Evolutionary conservation across 495 filamentous ascomycete species (phyloP).

Genomic region (Penicillium herquei): DNA sequence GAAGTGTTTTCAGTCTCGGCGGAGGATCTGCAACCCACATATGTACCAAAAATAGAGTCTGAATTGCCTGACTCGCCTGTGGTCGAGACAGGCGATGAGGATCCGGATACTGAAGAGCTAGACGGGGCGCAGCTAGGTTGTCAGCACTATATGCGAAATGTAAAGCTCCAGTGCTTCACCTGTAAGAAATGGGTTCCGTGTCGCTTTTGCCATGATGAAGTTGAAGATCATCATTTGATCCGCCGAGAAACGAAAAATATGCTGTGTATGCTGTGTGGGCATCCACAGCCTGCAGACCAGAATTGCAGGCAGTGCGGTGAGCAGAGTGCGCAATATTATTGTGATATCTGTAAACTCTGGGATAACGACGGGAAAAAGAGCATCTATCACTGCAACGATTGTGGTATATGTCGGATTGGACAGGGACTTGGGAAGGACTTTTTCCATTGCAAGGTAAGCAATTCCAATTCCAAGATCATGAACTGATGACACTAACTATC

Average conservation of each 20-base stretch:
- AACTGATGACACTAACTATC: conserved; percentile 11
- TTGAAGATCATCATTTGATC: conserved; percentile 77
- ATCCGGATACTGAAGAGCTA: conserved; percentile 40
- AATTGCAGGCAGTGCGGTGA: conserved; percentile 73
- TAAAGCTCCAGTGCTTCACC: conserved; percentile 88
- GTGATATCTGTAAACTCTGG: conserved; percentile 93
- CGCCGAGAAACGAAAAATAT: conserved; percentile 87
- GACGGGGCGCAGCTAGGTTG: conserved; percentile 66
- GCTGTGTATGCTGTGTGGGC: conserved; percentile 95
- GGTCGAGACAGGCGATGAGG: conserved; percentile 40
- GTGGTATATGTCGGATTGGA: conserved; percentile 91
- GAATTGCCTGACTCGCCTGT: conserved; percentile 32
- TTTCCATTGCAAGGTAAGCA: conserved; percentile 88
- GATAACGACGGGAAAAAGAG: conserved; percentile 87
- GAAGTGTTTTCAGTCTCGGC: conserved; percentile 67
- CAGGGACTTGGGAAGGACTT: conserved; percentile 94
- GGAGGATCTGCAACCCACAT: conserved; percentile 71
- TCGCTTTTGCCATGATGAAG: conserved; percentile 88
- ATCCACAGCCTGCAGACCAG: conserved; percentile 78
- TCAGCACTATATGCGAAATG: conserved; percentile 90
- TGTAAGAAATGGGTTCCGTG: conserved; percentile 95
- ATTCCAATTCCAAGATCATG: not conserved
- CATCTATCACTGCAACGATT: conserved; percentile 96
- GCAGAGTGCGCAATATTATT: conserved; percentile 88
- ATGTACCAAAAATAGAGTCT: conserved; percentile 50